Percentiles rank a stretch among this genome's conserved stretches.
These are phyloP conservation scores for Vicia villosa DNA, from an alignment of 306 rosid species.

Conservation along the genomic window DNA sequence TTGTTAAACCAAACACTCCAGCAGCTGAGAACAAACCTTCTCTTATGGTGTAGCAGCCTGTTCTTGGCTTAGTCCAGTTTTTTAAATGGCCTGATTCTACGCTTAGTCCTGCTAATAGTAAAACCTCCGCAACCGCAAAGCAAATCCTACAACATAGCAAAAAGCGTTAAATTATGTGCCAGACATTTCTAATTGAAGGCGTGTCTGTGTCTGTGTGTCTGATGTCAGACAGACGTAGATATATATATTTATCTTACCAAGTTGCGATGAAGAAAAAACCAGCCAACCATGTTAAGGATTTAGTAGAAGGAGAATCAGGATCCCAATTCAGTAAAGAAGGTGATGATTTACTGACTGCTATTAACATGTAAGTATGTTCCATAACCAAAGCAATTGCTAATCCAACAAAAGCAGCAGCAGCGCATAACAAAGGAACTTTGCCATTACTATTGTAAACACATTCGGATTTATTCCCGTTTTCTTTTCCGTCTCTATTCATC, in stretches of 20 bases:
- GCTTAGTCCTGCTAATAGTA: slow-evolving; percentile 68
- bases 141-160: slow-evolving; percentile 59
- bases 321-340: slow-evolving; percentile 60
- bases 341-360: slow-evolving; percentile 73
- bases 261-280: slow-evolving; percentile 77
- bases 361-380: slow-evolving; percentile 67
- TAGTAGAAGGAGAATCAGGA: slow-evolving; percentile 59
- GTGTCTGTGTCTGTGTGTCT: not conserved
- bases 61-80: slow-evolving; percentile 70
- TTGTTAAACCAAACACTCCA: slow-evolving; percentile 67
- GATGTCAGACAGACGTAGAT: no score
- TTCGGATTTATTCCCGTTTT: slow-evolving; percentile 44
- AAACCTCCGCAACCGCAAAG: slow-evolving; percentile 84
- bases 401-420: slow-evolving; percentile 74
- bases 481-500: slow-evolving; percentile 44
- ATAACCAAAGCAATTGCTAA: slow-evolving; percentile 66
- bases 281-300: slow-evolving; percentile 65
- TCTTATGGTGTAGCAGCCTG: slow-evolving; percentile 52
- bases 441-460: slow-evolving; percentile 83
- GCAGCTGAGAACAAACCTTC: slow-evolving; percentile 80
- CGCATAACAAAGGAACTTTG: slow-evolving; percentile 71
- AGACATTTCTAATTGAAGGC: not conserved
- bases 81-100: slow-evolving; percentile 85
- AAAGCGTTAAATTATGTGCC: not conserved
- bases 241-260: slow-evolving; percentile 53